phyloP scores from a whole-genome alignment of 1,284 basidiomycete genomes.

The Microbotryum lychnidis-dioicae region DNA sequence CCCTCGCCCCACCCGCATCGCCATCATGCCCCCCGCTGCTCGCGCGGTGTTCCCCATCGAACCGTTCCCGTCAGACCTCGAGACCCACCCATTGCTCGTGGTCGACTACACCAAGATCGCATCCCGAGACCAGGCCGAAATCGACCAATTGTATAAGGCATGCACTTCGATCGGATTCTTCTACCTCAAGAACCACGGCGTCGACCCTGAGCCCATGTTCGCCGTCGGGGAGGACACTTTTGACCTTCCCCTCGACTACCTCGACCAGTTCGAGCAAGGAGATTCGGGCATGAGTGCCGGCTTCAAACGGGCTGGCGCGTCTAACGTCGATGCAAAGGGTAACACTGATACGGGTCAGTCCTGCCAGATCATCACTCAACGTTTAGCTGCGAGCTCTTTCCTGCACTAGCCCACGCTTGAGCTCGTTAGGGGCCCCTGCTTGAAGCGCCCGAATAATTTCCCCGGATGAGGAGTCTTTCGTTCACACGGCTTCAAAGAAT shows the following conservation, averaged over 20 bases:
- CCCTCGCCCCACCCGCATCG: no score
- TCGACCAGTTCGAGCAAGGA: slow-evolving; percentile 58
- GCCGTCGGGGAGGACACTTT: slow-evolving; percentile 53
- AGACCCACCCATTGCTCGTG: slow-evolving; percentile 49
- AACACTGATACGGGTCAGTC: slow-evolving; percentile 54
- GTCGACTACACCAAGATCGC: slow-evolving; percentile 49
- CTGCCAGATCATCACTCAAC: slow-evolving; percentile 44
- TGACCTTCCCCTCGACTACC: slow-evolving; percentile 54
- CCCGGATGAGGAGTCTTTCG: no score
- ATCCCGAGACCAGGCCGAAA: slow-evolving; percentile 24
- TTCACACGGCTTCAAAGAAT: no score
- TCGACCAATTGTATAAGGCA: slow-evolving; percentile 24
- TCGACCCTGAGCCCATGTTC: slow-evolving; percentile 51
- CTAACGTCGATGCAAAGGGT: slow-evolving; percentile 57
- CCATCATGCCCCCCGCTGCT: background rate
- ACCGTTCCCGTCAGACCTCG: slow-evolving; percentile 49
- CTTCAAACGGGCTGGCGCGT: slow-evolving; percentile 48
- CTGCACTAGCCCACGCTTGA: background rate
- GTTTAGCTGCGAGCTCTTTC: background rate
- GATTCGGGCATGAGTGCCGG: slow-evolving; percentile 56
- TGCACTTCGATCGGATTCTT: slow-evolving; percentile 32
- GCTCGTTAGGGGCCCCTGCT: no score
- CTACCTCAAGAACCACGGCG: slow-evolving; percentile 49
- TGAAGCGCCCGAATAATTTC: no score
- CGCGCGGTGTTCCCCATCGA: slow-evolving; percentile 4